phyloP scores from a whole-genome alignment of 208 protist species.

The Novymonas esmeraldas region DNA sequence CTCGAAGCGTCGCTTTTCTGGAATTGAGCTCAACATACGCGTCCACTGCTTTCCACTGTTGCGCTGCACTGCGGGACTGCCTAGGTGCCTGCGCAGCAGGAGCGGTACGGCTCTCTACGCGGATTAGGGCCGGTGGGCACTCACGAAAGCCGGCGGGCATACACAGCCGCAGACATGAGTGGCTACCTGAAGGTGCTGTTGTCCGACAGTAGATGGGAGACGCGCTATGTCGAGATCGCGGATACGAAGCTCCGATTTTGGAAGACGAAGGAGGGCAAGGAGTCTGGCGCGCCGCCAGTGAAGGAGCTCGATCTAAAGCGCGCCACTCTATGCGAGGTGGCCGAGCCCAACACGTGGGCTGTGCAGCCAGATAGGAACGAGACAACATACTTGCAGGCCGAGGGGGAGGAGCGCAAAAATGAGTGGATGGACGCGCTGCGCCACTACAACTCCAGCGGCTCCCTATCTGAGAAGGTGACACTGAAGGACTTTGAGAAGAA shows the following conservation, averaged over 20 bases:
- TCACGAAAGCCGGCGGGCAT: neutral
- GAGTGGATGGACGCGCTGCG: constrained; percentile 46
- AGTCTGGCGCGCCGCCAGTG: constrained; percentile 28
- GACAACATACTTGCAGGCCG: constrained; percentile 34
- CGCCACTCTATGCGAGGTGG: constrained; percentile 29
- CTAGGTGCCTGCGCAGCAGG: no score
- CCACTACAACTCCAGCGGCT: constrained; percentile 35
- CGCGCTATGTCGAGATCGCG: constrained; percentile 70
- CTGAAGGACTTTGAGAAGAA: constrained; percentile 90
- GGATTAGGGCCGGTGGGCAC: no score
- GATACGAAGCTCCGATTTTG: constrained; percentile 74
- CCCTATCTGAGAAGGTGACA: constrained; percentile 54
- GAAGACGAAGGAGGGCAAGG: constrained; percentile 46
- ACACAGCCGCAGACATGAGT: constrained; percentile 15
- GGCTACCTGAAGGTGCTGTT: constrained; percentile 54
- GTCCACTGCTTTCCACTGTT: no score
- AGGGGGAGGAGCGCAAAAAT: constrained; percentile 41
- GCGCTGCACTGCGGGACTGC: no score
- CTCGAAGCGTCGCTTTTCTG: no score
- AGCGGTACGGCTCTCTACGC: no score
- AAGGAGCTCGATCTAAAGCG: constrained; percentile 58
- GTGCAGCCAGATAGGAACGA: constrained; percentile 30
- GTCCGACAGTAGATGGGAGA: constrained; percentile 42
- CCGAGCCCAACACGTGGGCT: constrained; percentile 28
- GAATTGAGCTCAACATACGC: no score